Conservation (phyloP, 2,329 filamentous ascomycete genomes). For the Bipolaris victoriae region DNA sequence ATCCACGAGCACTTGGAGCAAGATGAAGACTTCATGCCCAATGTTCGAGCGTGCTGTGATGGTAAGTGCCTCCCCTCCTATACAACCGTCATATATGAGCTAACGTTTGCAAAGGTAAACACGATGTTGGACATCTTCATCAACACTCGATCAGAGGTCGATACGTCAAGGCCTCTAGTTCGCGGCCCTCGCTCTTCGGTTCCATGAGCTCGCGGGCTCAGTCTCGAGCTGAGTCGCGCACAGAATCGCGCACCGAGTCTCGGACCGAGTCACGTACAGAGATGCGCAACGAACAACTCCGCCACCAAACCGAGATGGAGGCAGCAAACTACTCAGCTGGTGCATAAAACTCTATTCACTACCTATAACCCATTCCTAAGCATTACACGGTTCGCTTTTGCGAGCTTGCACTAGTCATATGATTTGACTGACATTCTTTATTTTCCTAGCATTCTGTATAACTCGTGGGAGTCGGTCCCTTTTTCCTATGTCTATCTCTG, state of each 20-base stretch:
- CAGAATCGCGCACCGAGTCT: slow-evolving; percentile 24
- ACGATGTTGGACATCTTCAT: slow-evolving; percentile 57
- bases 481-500: slow-evolving; percentile 44
- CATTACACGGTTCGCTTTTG: slow-evolving; percentile 8
- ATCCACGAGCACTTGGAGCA: slow-evolving; percentile 79
- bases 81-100: slow-evolving; percentile 12
- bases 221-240: slow-evolving; percentile 34
- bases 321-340: slow-evolving; percentile 35
- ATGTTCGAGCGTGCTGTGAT: slow-evolving; percentile 96
- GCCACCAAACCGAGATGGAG: slow-evolving; percentile 35
- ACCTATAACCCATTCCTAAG: slow-evolving; percentile 18
- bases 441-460: slow-evolving; percentile 35
- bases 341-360: slow-evolving; percentile 27
- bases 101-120: slow-evolving; percentile 50
- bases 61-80: slow-evolving; percentile 63
- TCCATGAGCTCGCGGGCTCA: slow-evolving; percentile 45
- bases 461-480: slow-evolving; percentile 22
- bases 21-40: slow-evolving; percentile 82
- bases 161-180: slow-evolving; percentile 32
- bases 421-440: slow-evolving; percentile 41
- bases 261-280: slow-evolving; percentile 34
- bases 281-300: slow-evolving; percentile 33
- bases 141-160: slow-evolving; percentile 41
- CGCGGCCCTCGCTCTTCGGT: slow-evolving; percentile 39
- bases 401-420: slow-evolving; percentile 28